Evolutionary conservation across 2,329 filamentous ascomycete species (phyloP).

Genomic region (Ophiostoma tasmaniense): DNA sequence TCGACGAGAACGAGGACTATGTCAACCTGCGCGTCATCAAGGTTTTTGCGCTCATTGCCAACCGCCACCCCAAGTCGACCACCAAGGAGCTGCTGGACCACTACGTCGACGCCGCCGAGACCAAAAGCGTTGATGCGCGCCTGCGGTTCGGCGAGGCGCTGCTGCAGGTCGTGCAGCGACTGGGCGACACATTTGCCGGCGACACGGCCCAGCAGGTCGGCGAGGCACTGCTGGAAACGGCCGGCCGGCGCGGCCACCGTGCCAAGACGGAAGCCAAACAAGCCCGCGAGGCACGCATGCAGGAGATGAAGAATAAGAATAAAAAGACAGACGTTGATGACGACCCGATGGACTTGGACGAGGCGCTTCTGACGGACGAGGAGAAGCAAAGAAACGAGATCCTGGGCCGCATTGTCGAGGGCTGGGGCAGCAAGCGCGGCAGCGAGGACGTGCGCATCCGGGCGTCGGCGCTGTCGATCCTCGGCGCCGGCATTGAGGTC

Average conservation of each 20-base stretch:
- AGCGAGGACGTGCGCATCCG: slow-evolving; percentile 63
- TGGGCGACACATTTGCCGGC: slow-evolving; percentile 48
- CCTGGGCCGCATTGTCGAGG: slow-evolving; percentile 51
- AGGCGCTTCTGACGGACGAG: slow-evolving; percentile 36
- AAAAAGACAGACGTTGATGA: slow-evolving; percentile 28
- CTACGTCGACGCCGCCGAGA: slow-evolving; percentile 57
- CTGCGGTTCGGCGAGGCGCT: slow-evolving; percentile 62
- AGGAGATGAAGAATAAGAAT: slow-evolving; percentile 32
- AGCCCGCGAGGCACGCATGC: slow-evolving; percentile 40
- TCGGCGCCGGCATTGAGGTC: slow-evolving; percentile 51
- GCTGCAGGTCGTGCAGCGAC: slow-evolving; percentile 53
- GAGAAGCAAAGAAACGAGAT: slow-evolving; percentile 41
- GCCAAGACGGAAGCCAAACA: slow-evolving; percentile 52
- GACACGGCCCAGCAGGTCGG: slow-evolving; percentile 44
- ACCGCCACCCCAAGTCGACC: slow-evolving; percentile 54
- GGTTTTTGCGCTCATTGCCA: slow-evolving; percentile 53
- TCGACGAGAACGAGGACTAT: slow-evolving; percentile 61
- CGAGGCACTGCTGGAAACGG: slow-evolving; percentile 54
- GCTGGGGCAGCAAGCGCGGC: slow-evolving; percentile 59
- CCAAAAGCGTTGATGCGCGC: slow-evolving; percentile 51
- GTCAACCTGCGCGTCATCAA: slow-evolving; percentile 62
- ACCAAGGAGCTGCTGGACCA: slow-evolving; percentile 55
- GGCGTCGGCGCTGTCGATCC: slow-evolving; percentile 58
- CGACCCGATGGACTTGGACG: slow-evolving; percentile 38
- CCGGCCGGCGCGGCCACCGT: slow-evolving; percentile 54